Percentiles rank a stretch among this genome's conserved stretches.
Evolutionary conservation across 1,139 yeast genomes (phyloP).

Genomic region (Candida anutae): DNA sequence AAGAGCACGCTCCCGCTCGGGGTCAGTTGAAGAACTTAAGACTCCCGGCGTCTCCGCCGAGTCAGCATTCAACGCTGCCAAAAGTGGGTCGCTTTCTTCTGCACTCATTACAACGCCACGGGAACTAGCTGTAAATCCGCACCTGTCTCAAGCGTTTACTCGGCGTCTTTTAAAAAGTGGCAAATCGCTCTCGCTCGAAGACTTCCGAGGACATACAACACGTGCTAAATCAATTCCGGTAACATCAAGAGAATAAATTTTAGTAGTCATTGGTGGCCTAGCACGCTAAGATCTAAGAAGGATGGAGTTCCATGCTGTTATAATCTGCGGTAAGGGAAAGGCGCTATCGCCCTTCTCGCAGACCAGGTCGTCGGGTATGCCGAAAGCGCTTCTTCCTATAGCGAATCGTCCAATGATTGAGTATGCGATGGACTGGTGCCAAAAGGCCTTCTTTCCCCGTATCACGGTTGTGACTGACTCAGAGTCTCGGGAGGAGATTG

Average conservation of each 20-base stretch:
- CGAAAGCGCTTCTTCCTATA: slow-evolving; percentile 83
- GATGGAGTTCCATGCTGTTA: slow-evolving; percentile 90
- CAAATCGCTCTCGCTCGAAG: too few relatives aligned
- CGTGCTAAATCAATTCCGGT: too few relatives aligned
- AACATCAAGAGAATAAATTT: too few relatives aligned
- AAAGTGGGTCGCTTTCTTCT: slow-evolving; percentile 63
- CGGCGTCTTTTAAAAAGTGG: too few relatives aligned
- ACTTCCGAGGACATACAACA: too few relatives aligned
- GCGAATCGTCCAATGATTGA: slow-evolving; percentile 89
- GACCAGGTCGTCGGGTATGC: slow-evolving; percentile 49
- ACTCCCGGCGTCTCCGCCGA: slow-evolving; percentile 1
- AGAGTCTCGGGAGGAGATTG: slow-evolving; percentile 19
- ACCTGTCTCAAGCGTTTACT: too few relatives aligned
- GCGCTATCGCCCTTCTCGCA: slow-evolving; percentile 65
- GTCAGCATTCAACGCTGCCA: slow-evolving; percentile 51
- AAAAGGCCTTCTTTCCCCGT: slow-evolving; percentile 66
- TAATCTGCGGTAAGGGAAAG: slow-evolving; percentile 81
- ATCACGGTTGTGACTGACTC: slow-evolving; percentile 32
- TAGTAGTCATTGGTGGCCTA: too few relatives aligned
- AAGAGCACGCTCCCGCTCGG: slow-evolving; percentile 76
- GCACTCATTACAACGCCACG: slow-evolving; percentile 47
- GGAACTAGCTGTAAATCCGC: too few relatives aligned
- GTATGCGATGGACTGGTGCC: slow-evolving; percentile 91
- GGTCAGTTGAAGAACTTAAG: slow-evolving; percentile 37
- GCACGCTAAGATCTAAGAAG: too few relatives aligned